Percentiles rank a stretch among this genome's conserved stretches.
These are phyloP conservation scores for Aspergillus panamensis DNA, from an alignment of 495 filamentous ascomycete species.

Conservation along the genomic window DNA sequence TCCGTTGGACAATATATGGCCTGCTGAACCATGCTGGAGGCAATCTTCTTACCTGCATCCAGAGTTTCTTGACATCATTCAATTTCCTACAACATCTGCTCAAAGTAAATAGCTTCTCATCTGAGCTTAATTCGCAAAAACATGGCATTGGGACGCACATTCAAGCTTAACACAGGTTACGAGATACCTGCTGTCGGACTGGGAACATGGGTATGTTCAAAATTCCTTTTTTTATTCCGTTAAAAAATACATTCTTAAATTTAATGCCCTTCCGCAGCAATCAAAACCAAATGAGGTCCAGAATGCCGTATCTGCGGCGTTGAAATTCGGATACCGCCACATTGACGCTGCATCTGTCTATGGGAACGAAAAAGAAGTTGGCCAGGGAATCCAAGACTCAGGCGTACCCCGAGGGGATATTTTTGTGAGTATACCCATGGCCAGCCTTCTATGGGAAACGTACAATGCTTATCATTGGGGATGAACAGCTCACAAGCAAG, in stretches of 20 bases:
- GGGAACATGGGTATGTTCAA: constrained; percentile 52
- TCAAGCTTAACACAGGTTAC: constrained; percentile 63
- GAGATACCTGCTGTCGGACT: constrained; percentile 67
- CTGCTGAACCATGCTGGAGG: too few relatives aligned
- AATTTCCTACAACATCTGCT: too few relatives aligned
- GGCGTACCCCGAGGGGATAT: constrained; percentile 60
- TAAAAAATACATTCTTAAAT: too few relatives aligned
- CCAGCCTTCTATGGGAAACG: not conserved
- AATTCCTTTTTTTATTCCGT: not conserved
- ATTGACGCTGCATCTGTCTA: constrained; percentile 76
- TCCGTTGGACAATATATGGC: too few relatives aligned
- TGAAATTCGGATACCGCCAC: constrained; percentile 64
- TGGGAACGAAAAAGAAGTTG: constrained; percentile 68
- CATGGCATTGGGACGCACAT: constrained; percentile 38
- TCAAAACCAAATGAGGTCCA: constrained; percentile 34
- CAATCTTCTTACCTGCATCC: too few relatives aligned
- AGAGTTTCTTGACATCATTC: too few relatives aligned
- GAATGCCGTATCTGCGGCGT: constrained; percentile 54
- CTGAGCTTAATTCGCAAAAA: not conserved
- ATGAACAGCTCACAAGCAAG: constrained; percentile 20
- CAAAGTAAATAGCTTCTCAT: too few relatives aligned
- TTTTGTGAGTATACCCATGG: constrained; percentile 36
- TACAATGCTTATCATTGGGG: not conserved
- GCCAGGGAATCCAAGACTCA: constrained; percentile 56
- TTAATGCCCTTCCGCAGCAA: too few relatives aligned